These are phyloP conservation scores for Magnaporthiopsis incrustans DNA, from an alignment of 2,329 filamentous ascomycete species.

Conservation along the genomic window DNA sequence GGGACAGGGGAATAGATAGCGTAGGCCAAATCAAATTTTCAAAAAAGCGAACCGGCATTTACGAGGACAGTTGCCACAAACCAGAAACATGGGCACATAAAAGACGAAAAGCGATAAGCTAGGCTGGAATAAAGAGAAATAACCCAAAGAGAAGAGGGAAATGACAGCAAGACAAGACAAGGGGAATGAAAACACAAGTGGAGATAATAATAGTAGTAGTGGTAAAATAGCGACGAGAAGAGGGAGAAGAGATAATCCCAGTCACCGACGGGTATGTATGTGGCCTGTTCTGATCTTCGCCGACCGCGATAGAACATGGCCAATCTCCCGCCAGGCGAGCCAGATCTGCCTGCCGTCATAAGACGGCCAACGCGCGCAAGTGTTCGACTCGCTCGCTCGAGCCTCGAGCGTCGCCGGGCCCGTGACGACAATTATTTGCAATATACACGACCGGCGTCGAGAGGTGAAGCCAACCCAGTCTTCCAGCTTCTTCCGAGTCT, in stretches of 20 bases:
- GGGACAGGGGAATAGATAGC: background rate
- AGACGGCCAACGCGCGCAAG: background rate
- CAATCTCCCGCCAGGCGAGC: background rate
- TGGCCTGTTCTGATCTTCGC: background rate
- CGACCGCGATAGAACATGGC: background rate
- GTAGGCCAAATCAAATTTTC: conserved; percentile 8
- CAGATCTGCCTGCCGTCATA: background rate
- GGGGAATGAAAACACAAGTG: background rate
- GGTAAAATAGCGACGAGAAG: conserved; percentile 8
- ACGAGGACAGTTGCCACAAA: background rate
- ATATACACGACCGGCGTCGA: background rate
- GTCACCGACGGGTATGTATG: background rate
- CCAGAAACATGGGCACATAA: background rate
- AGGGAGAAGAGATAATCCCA: conserved; percentile 9
- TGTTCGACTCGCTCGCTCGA: background rate
- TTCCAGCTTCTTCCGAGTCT: background rate
- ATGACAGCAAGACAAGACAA: background rate
- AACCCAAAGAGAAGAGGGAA: too few relatives aligned
- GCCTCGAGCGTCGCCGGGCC: background rate
- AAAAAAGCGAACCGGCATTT: background rate
- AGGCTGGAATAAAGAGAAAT: background rate
- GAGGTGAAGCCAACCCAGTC: background rate
- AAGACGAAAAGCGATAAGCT: background rate
- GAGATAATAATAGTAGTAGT: conserved; percentile 5
- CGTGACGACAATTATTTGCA: background rate